Evolutionary conservation across 192 early-diverging fungal species (phyloP).

Genomic region (Funneliformis geosporum): DNA sequence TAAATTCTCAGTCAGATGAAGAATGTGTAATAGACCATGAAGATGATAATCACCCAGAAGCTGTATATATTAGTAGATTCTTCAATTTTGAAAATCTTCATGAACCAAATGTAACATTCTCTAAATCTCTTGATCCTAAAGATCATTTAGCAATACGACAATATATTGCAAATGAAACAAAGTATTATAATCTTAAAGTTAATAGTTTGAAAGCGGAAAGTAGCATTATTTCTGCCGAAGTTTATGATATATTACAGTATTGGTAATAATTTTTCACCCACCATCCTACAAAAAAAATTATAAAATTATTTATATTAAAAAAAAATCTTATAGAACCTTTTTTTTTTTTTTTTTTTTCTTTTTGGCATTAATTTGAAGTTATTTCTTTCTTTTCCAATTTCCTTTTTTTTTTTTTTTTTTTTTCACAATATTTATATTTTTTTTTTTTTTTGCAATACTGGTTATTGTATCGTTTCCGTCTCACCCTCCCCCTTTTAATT

Average conservation of each 20-base stretch:
- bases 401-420: no score
- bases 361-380: no score
- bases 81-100: not conserved
- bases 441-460: no score
- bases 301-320: no score
- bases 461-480: no score
- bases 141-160: constrained; percentile 7
- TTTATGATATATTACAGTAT: constrained; percentile 18
- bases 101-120: not conserved
- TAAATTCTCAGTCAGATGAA: not conserved
- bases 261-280: constrained; percentile 6
- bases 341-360: no score
- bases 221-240: not conserved
- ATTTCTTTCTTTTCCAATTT: no score
- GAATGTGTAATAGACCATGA: no score
- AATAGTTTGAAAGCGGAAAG: not conserved
- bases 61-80: not conserved
- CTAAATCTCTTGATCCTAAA: not conserved
- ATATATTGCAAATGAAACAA: not conserved
- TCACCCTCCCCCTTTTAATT: no score
- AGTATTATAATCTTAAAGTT: not conserved
- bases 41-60: not conserved
- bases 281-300: no score
- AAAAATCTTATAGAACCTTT: no score
- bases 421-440: no score